phyloP scores from a whole-genome alignment of 805 yeast species.

The Wickerhamiella siamensis region DNA sequence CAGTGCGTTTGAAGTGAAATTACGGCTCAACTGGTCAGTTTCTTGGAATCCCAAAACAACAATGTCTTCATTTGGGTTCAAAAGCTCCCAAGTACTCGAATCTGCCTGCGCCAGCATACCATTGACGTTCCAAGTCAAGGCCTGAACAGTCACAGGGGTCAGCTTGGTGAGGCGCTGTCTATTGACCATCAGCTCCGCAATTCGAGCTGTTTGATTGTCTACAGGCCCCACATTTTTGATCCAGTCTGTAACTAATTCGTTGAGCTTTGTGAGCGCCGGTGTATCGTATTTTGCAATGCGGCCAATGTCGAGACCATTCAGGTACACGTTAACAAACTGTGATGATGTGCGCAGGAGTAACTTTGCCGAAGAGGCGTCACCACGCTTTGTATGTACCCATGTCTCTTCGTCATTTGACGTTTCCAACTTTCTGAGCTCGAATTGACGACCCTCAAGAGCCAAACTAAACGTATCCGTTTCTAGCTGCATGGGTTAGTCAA shows the following conservation, averaged over 20 bases:
- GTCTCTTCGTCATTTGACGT: conserved; percentile 1
- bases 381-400: conserved; percentile 18
- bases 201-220: conserved; percentile 14
- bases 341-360: conserved; percentile 5
- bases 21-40: conserved; percentile 30
- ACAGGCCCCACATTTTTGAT: conserved; percentile 16
- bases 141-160: conserved; percentile 17
- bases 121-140: conserved; percentile 30
- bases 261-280: conserved; percentile 4
- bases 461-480: conserved; percentile 3
- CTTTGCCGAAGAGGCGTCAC: conserved; percentile 16
- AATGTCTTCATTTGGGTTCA: conserved; percentile 38
- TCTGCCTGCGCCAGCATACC: conserved; percentile 21
- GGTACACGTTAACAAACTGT: conserved; percentile 7
- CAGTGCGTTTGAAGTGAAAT: conserved; percentile 22
- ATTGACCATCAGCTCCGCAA: conserved; percentile 11
- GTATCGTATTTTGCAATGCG: conserved; percentile 4
- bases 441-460: conserved; percentile 2
- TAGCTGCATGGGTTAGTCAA: neutral
- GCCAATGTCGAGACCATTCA: conserved; percentile 15
- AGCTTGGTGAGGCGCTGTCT: neutral
- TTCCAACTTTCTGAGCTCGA: conserved; percentile 2
- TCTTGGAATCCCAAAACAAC: conserved; percentile 82
- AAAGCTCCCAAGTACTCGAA: conserved; percentile 1
- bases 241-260: conserved; percentile 13